Percentiles rank a stretch among this genome's conserved stretches.
Conservation (phyloP, 441 rosid genomes). For the Lepidium campestre region DNA sequence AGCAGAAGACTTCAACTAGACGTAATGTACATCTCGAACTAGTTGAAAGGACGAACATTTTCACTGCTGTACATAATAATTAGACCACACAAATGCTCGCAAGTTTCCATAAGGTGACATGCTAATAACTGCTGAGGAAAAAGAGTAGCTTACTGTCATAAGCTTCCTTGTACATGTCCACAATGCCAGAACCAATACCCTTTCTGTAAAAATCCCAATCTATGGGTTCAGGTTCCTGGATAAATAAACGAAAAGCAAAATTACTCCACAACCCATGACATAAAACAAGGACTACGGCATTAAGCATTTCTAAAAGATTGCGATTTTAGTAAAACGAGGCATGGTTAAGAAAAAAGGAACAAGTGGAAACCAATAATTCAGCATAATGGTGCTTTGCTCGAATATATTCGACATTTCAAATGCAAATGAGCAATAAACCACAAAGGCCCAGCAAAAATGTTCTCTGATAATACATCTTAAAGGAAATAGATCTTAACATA, state of each 20-base stretch:
- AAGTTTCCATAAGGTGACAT: neutral
- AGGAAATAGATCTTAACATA: constrained; percentile 11
- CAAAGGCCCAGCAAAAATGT: neutral
- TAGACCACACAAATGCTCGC: neutral
- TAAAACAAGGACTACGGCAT: neutral
- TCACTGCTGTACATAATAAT: neutral
- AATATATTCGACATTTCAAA: neutral
- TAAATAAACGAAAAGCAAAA: neutral
- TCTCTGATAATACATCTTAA: neutral
- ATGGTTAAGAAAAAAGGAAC: too few relatives aligned
- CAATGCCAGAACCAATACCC: constrained; percentile 77
- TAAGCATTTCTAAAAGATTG: neutral
- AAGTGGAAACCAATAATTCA: neutral
- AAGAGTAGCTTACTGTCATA: constrained; percentile 60
- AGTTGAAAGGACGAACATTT: neutral
- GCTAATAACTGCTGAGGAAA: neutral
- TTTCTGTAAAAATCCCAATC: constrained; percentile 89
- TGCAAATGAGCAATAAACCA: neutral
- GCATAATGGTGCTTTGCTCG: neutral
- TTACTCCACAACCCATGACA: neutral
- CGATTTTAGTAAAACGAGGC: neutral
- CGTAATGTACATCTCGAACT: neutral
- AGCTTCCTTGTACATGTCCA: constrained; percentile 89
- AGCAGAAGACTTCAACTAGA: neutral
- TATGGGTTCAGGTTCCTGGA: constrained; percentile 89